Evolutionary conservation across 306 rosid genomes (phyloP).

Genomic region (Rosa lucieae): DNA sequence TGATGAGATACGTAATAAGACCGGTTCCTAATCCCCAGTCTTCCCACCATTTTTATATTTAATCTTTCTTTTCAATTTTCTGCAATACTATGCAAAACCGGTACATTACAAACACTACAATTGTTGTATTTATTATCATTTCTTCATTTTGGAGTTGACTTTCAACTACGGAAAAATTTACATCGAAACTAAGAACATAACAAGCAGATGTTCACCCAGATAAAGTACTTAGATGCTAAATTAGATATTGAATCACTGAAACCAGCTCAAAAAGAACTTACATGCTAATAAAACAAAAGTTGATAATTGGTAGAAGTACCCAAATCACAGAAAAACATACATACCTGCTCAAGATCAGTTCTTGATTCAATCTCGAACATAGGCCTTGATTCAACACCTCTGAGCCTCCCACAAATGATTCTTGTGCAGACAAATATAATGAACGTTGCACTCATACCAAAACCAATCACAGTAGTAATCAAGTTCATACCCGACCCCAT

Average conservation of each 20-base stretch:
- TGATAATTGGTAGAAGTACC: background rate
- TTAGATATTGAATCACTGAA: constrained; percentile 11
- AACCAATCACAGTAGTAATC: constrained; percentile 77
- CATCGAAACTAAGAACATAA: background rate
- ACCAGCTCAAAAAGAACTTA: background rate
- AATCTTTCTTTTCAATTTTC: background rate
- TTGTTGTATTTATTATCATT: background rate
- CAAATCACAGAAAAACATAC: constrained; percentile 14
- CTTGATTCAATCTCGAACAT: constrained; percentile 63
- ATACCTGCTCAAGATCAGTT: constrained; percentile 77
- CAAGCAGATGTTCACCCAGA: constrained; percentile 4
- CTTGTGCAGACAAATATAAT: constrained; percentile 93
- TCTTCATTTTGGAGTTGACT: constrained; percentile 16
- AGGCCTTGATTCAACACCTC: constrained; percentile 48
- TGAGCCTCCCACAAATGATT: constrained; percentile 82
- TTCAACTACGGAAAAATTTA: constrained; percentile 5
- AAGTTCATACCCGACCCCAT: constrained; percentile 58
- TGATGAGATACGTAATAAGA: background rate
- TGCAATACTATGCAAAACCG: background rate
- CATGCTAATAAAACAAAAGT: background rate
- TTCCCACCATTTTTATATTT: background rate
- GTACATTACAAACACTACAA: constrained; percentile 5
- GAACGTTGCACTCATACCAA: constrained; percentile 94
- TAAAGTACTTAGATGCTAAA: constrained; percentile 10
- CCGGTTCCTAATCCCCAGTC: background rate